A percentile compares a stretch with the other conserved stretches of the same genome.
These are phyloP conservation scores for Prunus mume DNA, from an alignment of 306 rosid genomes.

Conservation along the genomic window DNA sequence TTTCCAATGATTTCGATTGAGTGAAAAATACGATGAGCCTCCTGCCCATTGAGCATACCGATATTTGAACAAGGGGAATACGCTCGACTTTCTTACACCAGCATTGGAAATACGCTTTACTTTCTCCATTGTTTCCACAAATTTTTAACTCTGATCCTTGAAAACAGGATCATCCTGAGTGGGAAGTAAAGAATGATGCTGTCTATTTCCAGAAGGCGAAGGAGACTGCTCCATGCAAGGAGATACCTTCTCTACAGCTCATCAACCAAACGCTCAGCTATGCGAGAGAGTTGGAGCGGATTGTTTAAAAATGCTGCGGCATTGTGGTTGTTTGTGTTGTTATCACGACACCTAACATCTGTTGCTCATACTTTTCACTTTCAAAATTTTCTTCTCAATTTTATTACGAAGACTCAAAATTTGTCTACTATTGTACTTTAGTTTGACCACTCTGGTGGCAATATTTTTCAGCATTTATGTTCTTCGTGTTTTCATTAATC, in stretches of 20 bases:
- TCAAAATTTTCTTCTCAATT: slow-evolving; percentile 20
- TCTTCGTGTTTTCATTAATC: background rate
- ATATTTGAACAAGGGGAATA: too few species aligned
- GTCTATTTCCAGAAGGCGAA: slow-evolving; percentile 82
- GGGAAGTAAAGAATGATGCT: slow-evolving; percentile 68
- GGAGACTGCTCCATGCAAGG: slow-evolving; percentile 95
- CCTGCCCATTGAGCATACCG: too few species aligned
- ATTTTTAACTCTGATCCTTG: slow-evolving; percentile 12
- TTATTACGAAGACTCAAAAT: slow-evolving; percentile 19
- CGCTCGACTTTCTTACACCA: background rate
- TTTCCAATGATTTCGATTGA: background rate
- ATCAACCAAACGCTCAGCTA: slow-evolving; percentile 98
- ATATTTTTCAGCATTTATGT: slow-evolving; percentile 8
- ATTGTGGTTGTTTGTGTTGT: slow-evolving; percentile 17
- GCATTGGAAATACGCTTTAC: background rate
- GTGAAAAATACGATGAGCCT: too few species aligned
- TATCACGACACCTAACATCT: slow-evolving; percentile 11
- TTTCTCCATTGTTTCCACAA: background rate
- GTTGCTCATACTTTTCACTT: slow-evolving; percentile 17
- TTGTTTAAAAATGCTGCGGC: slow-evolving; percentile 47
- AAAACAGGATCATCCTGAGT: slow-evolving; percentile 87
- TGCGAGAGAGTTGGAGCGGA: slow-evolving; percentile 99
- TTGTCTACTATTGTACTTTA: slow-evolving; percentile 18
- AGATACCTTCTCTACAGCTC: slow-evolving; percentile 91
- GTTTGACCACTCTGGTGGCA: slow-evolving; percentile 18